Percentiles rank a stretch among this genome's conserved stretches.
These are phyloP conservation scores for Thozetella sp. DNA, from an alignment of 495 filamentous ascomycete genomes.

Conservation along the genomic window DNA sequence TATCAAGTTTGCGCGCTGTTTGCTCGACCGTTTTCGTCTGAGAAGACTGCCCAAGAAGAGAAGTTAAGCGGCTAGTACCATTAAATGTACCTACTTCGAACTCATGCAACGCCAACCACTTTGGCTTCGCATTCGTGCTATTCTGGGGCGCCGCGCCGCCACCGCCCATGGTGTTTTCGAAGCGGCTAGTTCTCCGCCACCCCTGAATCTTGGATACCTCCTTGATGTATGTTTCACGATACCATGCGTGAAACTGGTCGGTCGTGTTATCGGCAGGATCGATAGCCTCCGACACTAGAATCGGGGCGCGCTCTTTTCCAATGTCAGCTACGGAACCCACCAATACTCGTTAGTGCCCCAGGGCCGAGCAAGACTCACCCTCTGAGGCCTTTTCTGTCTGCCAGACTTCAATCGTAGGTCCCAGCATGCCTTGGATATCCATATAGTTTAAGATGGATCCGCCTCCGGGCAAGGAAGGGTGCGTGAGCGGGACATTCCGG, in stretches of 20 bases:
- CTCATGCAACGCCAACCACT: slow-evolving; percentile 18
- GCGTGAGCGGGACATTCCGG: slow-evolving; percentile 9
- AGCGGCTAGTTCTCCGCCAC: slow-evolving; percentile 17
- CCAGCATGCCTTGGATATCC: slow-evolving; percentile 7
- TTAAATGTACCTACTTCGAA: slow-evolving; percentile 12
- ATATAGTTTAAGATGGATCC: slow-evolving; percentile 16
- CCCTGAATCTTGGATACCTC: slow-evolving; percentile 14
- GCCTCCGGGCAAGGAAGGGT: slow-evolving; percentile 18
- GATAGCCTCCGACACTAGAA: slow-evolving; percentile 16
- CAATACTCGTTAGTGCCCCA: background rate
- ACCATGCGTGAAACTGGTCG: slow-evolving; percentile 14
- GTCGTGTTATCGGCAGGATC: slow-evolving; percentile 7
- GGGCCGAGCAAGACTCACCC: background rate
- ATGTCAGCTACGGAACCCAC: background rate
- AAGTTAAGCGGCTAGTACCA: background rate
- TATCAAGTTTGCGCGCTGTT: background rate
- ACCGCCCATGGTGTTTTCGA: slow-evolving; percentile 7
- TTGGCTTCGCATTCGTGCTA: background rate
- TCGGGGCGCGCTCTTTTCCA: slow-evolving; percentile 8
- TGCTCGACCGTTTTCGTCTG: slow-evolving; percentile 4
- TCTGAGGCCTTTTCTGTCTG: background rate
- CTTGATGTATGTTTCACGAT: slow-evolving; percentile 11
- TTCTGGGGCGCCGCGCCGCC: background rate
- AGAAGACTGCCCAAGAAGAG: slow-evolving; percentile 7
- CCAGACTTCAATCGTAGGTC: slow-evolving; percentile 17